These are phyloP conservation scores for Betula pendula DNA, from an alignment of 306 rosid species.

Conservation along the genomic window DNA sequence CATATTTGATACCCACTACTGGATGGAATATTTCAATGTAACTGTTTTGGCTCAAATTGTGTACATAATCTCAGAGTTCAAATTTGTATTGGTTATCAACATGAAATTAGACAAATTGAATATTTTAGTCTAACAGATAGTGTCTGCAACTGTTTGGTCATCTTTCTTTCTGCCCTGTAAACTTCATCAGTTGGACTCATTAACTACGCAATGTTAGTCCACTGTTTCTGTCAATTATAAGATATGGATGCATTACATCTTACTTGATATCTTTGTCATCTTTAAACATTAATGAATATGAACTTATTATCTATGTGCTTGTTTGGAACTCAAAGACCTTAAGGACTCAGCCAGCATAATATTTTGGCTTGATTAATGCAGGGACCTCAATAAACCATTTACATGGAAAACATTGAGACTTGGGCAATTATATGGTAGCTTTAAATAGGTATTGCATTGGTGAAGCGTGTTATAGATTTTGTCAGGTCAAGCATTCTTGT, in stretches of 20 bases:
- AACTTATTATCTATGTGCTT: no score
- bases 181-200: neutral
- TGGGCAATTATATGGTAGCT: no score
- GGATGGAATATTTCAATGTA: neutral
- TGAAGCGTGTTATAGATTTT: neutral
- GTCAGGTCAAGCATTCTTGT: neutral
- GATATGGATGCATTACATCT: no score
- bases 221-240: slow-evolving; percentile 15
- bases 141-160: slow-evolving; percentile 5
- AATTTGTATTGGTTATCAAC: neutral
- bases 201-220: neutral
- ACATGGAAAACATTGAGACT: no score
- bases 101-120: neutral
- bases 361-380: neutral
- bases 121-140: neutral
- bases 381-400: neutral
- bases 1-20: neutral
- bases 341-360: neutral
- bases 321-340: neutral
- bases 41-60: neutral
- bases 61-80: slow-evolving; percentile 2
- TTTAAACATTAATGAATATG: no score
- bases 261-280: no score
- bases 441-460: no score
- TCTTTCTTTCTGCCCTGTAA: slow-evolving; percentile 10